Evolutionary conservation across 768 basidiomycete genomes (phyloP), one percentile per base, ranked within the genome.

Genomic region (Lactifluus volemus): DNA sequence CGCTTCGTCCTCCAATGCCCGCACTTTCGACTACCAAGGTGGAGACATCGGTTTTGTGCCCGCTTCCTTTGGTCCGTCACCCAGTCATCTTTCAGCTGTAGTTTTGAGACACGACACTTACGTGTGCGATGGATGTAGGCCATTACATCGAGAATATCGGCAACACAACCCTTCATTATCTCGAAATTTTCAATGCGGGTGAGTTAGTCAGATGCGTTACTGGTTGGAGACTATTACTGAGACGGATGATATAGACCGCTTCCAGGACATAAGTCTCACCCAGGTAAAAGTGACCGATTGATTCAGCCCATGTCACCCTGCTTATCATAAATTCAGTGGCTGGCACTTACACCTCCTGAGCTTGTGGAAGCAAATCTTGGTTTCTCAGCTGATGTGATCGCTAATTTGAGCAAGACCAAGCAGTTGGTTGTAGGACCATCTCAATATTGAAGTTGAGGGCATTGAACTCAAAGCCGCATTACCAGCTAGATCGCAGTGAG

Each of bases 1-100:
- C 64, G 83, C 81, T 7, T 73, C 79, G 3, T 70, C 73, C 63
- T 73, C 74, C 29, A 82, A 81, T 63, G 80, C 84, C 2, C 70
- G 78, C 57, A 84, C 84, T 1, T 86, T 79, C 71, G 76, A 86
- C 68, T 85, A 80, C 67, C 77, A 78, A 76, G 74, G 79, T 52
- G 85, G 84, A 15, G 85, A 86, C 65, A 76, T 85, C 54, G 82
- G 81, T 14, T 85, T 83, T 60, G 77, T 85, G 42, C 84, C 84
- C 19, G 78, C 81, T 7, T 75, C 80, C 1, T 81, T 79, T 70
- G 84, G 82, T 81, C 64, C 55, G 72, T 32, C 19, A 25, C 14
- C 7, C 5, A 10, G 10, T 57, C 9, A 9, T 34, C 32, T 34
- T 42, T 9, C 42, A 11, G 19, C 4, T 2, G 34, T 29, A n/a